These are phyloP conservation scores for Graphilbum sp. DNA, from an alignment of 2,329 filamentous ascomycete species.

Conservation along the genomic window DNA sequence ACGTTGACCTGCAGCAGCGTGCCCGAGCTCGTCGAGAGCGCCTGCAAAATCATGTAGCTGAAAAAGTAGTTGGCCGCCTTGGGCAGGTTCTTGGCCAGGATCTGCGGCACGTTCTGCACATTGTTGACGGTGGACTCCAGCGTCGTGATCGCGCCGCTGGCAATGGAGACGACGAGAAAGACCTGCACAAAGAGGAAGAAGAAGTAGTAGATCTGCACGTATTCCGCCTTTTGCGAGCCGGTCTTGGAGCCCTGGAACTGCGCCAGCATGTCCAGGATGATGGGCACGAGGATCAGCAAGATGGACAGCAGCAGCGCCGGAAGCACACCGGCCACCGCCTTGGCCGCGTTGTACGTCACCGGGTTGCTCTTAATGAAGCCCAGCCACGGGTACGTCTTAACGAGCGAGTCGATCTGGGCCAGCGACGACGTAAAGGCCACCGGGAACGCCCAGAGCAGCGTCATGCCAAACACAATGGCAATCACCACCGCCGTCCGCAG, in stretches of 20 bases:
- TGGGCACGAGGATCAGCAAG: conserved; percentile 64
- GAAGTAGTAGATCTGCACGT: conserved; percentile 90
- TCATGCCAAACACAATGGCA: conserved; percentile 51
- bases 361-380: conserved; percentile 45
- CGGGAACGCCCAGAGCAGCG: conserved; percentile 79
- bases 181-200: conserved; percentile 87
- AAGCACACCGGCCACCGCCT: conserved; percentile 65
- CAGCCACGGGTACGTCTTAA: conserved; percentile 49
- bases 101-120: conserved; percentile 49
- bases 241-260: conserved; percentile 67
- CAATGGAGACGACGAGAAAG: conserved; percentile 82
- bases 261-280: conserved; percentile 61
- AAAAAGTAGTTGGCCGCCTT: conserved; percentile 94
- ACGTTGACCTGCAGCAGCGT: conserved; percentile 72
- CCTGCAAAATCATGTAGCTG: conserved; percentile 93
- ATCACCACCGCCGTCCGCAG: conserved; percentile 52
- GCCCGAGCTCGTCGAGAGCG: conserved; percentile 77
- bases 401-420: conserved; percentile 58
- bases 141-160: conserved; percentile 48
- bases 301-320: conserved; percentile 63
- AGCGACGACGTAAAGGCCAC: conserved; percentile 77
- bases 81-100: conserved; percentile 66
- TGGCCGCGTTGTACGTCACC: conserved; percentile 42
- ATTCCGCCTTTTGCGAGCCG: conserved; percentile 58
- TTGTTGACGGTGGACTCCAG: conserved; percentile 41